phyloP scores from a whole-genome alignment of 1,284 basidiomycete species.

The Phellinidium pouzarii region DNA sequence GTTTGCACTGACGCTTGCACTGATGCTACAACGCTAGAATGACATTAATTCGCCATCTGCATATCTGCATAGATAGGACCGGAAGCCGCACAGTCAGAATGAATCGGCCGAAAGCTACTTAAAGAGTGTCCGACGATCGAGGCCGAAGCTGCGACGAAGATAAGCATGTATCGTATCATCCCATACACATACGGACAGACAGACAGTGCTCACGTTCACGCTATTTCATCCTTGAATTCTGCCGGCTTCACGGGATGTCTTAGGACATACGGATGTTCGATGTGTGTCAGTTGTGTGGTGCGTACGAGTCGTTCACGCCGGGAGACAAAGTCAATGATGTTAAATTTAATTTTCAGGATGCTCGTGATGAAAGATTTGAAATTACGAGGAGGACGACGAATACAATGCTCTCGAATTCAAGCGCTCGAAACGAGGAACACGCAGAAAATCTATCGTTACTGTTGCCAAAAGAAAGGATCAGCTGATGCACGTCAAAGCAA shows the following conservation, averaged over 20 bases:
- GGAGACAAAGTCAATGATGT: no score
- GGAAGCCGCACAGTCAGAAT: no score
- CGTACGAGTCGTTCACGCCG: no score
- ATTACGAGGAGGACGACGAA: background rate
- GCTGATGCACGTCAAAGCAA: background rate
- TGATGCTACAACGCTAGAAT: no score
- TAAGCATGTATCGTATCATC: no score
- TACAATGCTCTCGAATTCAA: background rate
- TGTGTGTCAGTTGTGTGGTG: no score
- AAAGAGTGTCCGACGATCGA: no score
- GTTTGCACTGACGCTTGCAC: no score
- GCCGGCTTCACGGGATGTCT: background rate
- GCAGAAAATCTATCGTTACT: background rate
- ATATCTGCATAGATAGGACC: no score
- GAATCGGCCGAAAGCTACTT: no score
- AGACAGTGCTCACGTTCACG: background rate
- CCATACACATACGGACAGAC: background rate
- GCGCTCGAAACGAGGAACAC: background rate
- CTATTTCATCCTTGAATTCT: background rate
- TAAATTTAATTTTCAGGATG: background rate
- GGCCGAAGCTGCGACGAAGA: no score
- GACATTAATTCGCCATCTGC: no score
- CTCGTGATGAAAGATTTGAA: background rate
- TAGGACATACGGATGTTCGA: background rate
- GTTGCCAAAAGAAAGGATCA: background rate